Evolutionary conservation across 1,284 basidiomycete species (phyloP).

Genomic region (Cutaneotrichosporon dermatis): DNA sequence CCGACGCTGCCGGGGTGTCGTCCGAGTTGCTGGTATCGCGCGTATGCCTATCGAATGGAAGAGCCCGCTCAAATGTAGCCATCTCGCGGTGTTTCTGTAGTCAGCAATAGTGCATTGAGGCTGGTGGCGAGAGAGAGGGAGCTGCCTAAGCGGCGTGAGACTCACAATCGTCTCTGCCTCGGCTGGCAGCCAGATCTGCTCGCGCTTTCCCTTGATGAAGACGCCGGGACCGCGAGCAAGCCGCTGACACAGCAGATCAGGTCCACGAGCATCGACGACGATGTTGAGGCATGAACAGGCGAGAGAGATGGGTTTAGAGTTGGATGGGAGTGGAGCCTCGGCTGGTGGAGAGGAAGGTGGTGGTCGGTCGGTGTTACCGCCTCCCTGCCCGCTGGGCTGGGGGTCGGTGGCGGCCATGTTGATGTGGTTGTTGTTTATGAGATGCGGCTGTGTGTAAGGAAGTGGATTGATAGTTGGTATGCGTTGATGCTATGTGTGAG

Average conservation of each 20-base stretch:
- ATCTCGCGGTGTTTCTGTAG: constrained; percentile 9
- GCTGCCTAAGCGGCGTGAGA: not conserved
- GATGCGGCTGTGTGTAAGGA: no score
- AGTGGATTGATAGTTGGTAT: no score
- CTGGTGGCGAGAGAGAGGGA: not conserved
- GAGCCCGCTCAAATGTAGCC: constrained; percentile 10
- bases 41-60: not conserved
- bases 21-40: not conserved
- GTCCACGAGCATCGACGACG: constrained; percentile 20
- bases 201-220: constrained; percentile 6
- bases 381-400: not conserved
- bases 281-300: constrained; percentile 38
- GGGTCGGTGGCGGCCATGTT: constrained; percentile 7
- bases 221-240: constrained; percentile 1
- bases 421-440: not conserved
- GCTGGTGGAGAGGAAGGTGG: not conserved
- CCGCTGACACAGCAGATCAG: constrained; percentile 6
- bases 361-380: not conserved
- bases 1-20: not conserved
- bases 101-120: not conserved
- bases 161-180: constrained; percentile 20
- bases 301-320: constrained; percentile 26
- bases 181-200: constrained; percentile 19
- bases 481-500: not conserved
- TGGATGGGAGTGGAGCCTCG: constrained; percentile 19